Conservation (phyloP, 2,329 filamentous ascomycete species). For the Calonectria honghensis region DNA sequence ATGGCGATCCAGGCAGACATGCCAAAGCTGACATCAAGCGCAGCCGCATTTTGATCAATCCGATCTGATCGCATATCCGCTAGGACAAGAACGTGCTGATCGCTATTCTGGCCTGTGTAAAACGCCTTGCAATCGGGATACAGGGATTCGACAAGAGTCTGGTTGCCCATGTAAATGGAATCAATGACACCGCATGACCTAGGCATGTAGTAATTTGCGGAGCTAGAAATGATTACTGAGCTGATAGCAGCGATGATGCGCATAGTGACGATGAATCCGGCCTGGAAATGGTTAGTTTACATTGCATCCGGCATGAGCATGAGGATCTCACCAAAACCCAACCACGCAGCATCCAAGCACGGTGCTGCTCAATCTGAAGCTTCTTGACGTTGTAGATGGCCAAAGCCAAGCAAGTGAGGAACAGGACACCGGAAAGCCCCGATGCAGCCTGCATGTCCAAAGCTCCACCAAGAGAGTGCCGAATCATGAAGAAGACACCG, state of each 20-base stretch:
- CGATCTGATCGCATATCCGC: conserved; percentile 3
- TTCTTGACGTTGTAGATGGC: conserved; percentile 75
- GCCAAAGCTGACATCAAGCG: conserved; percentile 4
- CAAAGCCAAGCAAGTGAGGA: conserved; percentile 64
- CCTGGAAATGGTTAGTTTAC: neutral
- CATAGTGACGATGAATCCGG: conserved; percentile 19
- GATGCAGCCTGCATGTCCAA: conserved; percentile 67
- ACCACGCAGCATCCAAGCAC: conserved; percentile 76
- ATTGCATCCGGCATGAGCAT: neutral
- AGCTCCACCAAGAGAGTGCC: conserved; percentile 71
- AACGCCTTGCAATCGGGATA: conserved; percentile 17
- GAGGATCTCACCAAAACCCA: conserved; percentile 10
- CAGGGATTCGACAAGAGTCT: neutral
- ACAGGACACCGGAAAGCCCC: conserved; percentile 65
- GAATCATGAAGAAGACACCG: conserved; percentile 72
- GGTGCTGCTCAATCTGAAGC: conserved; percentile 77
- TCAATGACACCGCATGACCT: neutral
- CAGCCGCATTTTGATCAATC: conserved; percentile 8
- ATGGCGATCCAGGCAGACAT: conserved; percentile 11
- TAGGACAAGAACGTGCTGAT: conserved; percentile 1
- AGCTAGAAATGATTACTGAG: neutral
- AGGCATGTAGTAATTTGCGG: conserved; percentile 1
- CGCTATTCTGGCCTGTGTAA: neutral
- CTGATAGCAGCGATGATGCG: conserved; percentile 2
- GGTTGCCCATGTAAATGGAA: neutral